Conservation (phyloP, 1,284 basidiomycete genomes). For the Ganoderma sp. region DNA sequence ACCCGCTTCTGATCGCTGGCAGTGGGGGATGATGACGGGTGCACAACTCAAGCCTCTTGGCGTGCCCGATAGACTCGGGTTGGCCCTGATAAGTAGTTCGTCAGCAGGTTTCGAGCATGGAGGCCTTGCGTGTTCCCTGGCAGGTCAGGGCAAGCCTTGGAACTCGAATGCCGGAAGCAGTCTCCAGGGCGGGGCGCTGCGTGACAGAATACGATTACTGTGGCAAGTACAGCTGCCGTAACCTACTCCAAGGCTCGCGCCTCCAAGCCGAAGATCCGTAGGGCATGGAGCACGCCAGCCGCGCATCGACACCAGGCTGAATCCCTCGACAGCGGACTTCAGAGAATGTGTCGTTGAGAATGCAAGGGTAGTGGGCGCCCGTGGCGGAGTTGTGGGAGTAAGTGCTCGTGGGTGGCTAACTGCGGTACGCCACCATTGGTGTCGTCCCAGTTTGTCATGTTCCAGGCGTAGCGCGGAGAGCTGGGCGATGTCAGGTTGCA, state of each 20-base stretch:
- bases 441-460: background rate
- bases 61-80: background rate
- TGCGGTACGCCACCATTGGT: background rate
- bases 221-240: background rate
- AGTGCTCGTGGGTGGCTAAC: background rate
- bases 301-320: background rate
- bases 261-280: background rate
- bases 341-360: background rate
- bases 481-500: background rate
- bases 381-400: background rate
- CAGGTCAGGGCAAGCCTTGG: background rate
- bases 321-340: background rate
- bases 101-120: background rate
- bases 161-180: background rate
- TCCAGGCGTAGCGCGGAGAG: background rate
- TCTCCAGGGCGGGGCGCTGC: background rate
- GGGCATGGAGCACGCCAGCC: background rate
- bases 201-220: slow-evolving; percentile 1
- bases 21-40: background rate
- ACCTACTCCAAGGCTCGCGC: background rate
- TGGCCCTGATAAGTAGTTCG: background rate
- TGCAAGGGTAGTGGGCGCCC: background rate
- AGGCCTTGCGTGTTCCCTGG: background rate
- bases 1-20: background rate
- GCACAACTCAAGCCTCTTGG: slow-evolving; percentile 3